Evolutionary conservation across 305 asterid species (phyloP).

Genomic region (Plantago coronopus): DNA sequence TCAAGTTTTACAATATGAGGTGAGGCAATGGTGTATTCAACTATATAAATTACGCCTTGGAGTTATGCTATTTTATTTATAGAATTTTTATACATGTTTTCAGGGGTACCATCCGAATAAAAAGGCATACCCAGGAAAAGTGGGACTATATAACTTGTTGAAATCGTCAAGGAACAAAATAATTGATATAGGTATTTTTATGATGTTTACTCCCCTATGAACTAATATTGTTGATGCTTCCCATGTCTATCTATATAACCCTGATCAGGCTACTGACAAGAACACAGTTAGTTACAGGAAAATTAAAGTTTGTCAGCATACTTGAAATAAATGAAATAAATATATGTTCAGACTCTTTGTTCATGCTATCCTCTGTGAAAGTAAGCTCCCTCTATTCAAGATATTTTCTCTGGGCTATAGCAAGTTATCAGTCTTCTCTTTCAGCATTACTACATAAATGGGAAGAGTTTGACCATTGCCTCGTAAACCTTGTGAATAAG

Average conservation of each 20-base stretch:
- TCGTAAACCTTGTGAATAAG: too few species aligned
- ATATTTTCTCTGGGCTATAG: too few species aligned
- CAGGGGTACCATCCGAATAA: slow-evolving; percentile 71
- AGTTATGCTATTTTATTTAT: slow-evolving; percentile 13
- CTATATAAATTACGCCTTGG: slow-evolving; percentile 9
- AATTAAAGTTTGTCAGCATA: too few species aligned
- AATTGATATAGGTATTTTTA: slow-evolving; percentile 63
- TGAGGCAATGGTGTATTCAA: slow-evolving; percentile 19
- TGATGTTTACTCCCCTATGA: slow-evolving; percentile 6
- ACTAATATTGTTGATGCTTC: slow-evolving; percentile 3
- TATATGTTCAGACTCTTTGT: too few species aligned
- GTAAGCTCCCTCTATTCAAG: too few species aligned
- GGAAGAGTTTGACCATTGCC: too few species aligned
- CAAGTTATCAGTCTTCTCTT: too few species aligned
- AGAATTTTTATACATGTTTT: slow-evolving; percentile 20
- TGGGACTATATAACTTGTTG: slow-evolving; percentile 60
- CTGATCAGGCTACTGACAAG: slow-evolving; percentile 1
- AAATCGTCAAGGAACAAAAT: slow-evolving; percentile 71
- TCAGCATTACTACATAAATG: too few species aligned
- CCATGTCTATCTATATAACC: slow-evolving; percentile 1
- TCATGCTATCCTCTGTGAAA: too few species aligned
- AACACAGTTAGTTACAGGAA: too few species aligned
- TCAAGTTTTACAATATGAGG: slow-evolving; percentile 48
- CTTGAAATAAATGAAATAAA: too few species aligned
- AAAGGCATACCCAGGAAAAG: slow-evolving; percentile 79